phyloP scores from a whole-genome alignment of 1,284 basidiomycete species.

The Cryptococcus sp. region DNA sequence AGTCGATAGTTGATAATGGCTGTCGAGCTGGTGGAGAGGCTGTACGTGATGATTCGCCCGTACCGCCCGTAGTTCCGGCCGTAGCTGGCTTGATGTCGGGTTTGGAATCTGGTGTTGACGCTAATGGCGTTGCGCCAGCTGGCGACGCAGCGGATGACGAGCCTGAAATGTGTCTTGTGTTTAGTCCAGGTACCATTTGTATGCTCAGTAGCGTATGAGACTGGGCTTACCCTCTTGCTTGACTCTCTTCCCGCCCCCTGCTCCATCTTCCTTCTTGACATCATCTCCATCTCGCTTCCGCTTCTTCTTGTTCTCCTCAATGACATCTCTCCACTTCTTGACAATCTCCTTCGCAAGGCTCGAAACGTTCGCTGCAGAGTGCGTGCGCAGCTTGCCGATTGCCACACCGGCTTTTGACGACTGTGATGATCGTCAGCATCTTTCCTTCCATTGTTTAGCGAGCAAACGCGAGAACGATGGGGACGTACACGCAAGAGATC shows the following conservation, averaged over 20 bases:
- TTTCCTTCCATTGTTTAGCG: not conserved
- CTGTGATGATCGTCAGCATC: conserved; percentile 6
- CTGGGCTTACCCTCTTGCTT: conserved; percentile 40
- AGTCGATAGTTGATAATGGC: conserved; percentile 54
- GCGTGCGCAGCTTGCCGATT: conserved; percentile 83
- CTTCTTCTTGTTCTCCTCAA: conserved; percentile 71
- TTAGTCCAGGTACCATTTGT: not conserved
- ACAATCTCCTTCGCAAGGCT: conserved; percentile 91
- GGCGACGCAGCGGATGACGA: conserved; percentile 21
- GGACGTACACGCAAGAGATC: conserved; percentile 77
- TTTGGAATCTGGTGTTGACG: conserved; percentile 6
- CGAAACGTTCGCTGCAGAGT: conserved; percentile 70
- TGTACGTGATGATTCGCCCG: conserved; percentile 12
- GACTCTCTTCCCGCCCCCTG: conserved; percentile 33
- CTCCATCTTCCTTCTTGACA: conserved; percentile 29
- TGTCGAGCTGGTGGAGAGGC: conserved; percentile 17
- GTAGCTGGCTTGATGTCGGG: conserved; percentile 8
- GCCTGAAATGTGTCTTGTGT: not conserved
- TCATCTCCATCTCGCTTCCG: conserved; percentile 49
- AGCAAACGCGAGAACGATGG: conserved; percentile 7
- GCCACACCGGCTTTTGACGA: conserved; percentile 84
- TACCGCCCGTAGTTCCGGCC: conserved; percentile 4
- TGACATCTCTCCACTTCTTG: conserved; percentile 84
- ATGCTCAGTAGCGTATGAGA: not conserved
- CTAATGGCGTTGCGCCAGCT: conserved; percentile 15